Conservation (phyloP, 1,284 basidiomycete genomes). For the Garcileccinum viscosum region DNA sequence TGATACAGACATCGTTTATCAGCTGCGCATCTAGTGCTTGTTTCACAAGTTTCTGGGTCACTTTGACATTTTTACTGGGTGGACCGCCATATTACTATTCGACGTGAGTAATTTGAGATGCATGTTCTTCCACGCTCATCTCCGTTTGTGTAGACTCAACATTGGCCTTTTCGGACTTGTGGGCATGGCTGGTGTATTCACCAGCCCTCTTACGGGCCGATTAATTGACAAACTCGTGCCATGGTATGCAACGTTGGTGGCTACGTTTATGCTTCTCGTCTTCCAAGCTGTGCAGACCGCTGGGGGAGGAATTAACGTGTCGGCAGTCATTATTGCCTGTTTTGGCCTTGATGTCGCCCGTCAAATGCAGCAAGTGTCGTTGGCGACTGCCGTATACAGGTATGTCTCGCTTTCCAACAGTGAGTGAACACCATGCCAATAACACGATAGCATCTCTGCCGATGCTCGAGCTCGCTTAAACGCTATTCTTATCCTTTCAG, state of each 20-base stretch:
- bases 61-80: constrained; percentile 73
- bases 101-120: constrained; percentile 49
- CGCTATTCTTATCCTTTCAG: constrained; percentile 65
- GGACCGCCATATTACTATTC: constrained; percentile 70
- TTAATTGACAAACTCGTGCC: constrained; percentile 68
- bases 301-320: constrained; percentile 64
- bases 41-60: constrained; percentile 73
- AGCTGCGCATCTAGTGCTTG: constrained; percentile 62
- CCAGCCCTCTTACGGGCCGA: constrained; percentile 66
- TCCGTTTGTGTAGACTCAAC: constrained; percentile 53
- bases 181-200: constrained; percentile 70
- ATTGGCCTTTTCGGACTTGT: constrained; percentile 77
- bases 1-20: constrained; percentile 68
- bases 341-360: constrained; percentile 52
- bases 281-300: constrained; percentile 61
- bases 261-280: constrained; percentile 47
- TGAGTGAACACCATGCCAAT: neutral
- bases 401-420: constrained; percentile 14
- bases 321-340: constrained; percentile 56
- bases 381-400: constrained; percentile 46
- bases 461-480: constrained; percentile 66
- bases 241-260: constrained; percentile 68
- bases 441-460: constrained; percentile 52
- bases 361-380: constrained; percentile 50
- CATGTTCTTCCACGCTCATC: constrained; percentile 4